Evolutionary conservation across 176 grass and related monocot genomes (phyloP).

Genomic region (Musa itinerans): DNA sequence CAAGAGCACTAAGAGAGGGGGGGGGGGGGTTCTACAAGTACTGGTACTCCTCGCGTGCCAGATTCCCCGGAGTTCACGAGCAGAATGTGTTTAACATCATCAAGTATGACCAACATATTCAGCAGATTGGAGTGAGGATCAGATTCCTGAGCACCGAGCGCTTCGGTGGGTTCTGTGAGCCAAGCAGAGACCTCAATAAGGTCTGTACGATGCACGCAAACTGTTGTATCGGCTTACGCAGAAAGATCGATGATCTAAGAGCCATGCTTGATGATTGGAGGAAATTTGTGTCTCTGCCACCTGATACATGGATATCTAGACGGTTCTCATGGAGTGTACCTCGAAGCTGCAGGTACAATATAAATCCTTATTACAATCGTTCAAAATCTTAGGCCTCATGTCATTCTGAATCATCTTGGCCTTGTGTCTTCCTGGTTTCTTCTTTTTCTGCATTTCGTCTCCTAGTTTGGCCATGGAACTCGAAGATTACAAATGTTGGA

Average conservation of each 20-base stretch:
- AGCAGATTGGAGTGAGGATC: conserved; percentile 28
- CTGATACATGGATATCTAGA: neutral
- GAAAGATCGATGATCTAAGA: conserved; percentile 50
- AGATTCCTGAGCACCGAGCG: conserved; percentile 66
- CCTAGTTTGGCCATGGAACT: too few relatives aligned
- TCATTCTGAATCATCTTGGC: too few relatives aligned
- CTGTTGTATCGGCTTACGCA: conserved; percentile 56
- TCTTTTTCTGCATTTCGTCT: too few relatives aligned
- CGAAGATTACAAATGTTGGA: too few relatives aligned
- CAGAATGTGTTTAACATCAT: conserved; percentile 38
- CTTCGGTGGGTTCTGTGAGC: conserved; percentile 74
- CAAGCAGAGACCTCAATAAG: conserved; percentile 43
- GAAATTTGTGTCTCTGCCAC: conserved; percentile 40
- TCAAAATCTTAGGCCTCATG: too few relatives aligned
- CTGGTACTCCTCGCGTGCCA: conserved; percentile 38
- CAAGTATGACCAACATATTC: conserved; percentile 22
- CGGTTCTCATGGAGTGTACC: neutral
- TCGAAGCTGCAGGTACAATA: conserved; percentile 7
- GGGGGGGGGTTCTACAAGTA: conserved; percentile 58
- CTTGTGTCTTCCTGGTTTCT: too few relatives aligned
- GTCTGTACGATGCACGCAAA: conserved; percentile 80
- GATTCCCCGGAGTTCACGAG: conserved; percentile 51
- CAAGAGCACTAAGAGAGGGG: too few relatives aligned
- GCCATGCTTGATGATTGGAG: conserved; percentile 56
- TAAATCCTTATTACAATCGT: too few relatives aligned